Evolutionary conservation across 495 filamentous ascomycete species (phyloP).

Genomic region (Xylaria sp.): DNA sequence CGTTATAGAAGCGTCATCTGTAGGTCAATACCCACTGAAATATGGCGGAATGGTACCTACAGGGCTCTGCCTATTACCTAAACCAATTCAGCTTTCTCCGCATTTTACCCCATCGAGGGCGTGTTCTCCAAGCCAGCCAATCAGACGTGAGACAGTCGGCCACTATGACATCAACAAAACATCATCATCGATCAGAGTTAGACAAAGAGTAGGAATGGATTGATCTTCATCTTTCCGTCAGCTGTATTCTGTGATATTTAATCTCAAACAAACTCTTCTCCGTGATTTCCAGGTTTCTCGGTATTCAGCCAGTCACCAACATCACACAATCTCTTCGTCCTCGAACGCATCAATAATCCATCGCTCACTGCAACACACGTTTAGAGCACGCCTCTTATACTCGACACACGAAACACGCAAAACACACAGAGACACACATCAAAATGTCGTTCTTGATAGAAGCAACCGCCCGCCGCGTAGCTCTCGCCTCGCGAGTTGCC

Average conservation of each 20-base stretch:
- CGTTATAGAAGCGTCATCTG: not conserved
- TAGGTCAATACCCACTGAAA: conserved; percentile 3
- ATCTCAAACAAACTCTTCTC: not conserved
- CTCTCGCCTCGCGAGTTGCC: conserved; percentile 43
- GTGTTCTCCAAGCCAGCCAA: conserved; percentile 5
- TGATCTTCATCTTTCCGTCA: not conserved
- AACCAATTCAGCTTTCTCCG: conserved; percentile 8
- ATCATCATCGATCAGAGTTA: conserved; percentile 5
- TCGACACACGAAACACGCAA: no score
- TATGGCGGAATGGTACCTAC: conserved; percentile 11
- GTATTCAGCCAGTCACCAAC: conserved; percentile 3
- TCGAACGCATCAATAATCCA: not conserved
- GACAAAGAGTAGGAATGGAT: not conserved
- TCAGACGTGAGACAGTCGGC: not conserved
- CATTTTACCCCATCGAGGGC: conserved; percentile 15
- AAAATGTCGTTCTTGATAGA: conserved; percentile 59
- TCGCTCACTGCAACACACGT: not conserved
- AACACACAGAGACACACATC: not conserved
- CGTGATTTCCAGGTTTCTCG: not conserved
- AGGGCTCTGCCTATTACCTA: not conserved
- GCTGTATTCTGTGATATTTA: conserved; percentile 1
- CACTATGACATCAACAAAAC: conserved; percentile 26
- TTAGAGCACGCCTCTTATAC: not conserved
- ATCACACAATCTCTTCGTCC: not conserved
- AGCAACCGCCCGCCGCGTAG: conserved; percentile 45